Percentiles rank a stretch among this genome's conserved stretches.
Evolutionary conservation across 768 basidiomycete genomes (phyloP).

Genomic region (Tremella fuciformis): DNA sequence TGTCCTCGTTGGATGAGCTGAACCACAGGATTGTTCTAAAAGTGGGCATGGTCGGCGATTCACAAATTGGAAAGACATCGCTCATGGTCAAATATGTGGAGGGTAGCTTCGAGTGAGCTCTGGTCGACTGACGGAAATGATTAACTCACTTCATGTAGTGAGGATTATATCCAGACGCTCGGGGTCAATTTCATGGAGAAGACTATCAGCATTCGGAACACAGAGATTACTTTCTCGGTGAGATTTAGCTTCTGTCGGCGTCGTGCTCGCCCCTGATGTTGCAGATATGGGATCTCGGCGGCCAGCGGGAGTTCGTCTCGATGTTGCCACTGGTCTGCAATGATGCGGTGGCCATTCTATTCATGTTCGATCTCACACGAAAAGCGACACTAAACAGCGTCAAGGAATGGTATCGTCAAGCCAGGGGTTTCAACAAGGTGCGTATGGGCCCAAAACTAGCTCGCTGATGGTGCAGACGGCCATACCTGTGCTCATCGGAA

Average conservation of each 20-base stretch:
- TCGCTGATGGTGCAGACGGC: conserved; percentile 68
- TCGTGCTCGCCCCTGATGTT: neutral
- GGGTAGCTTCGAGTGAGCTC: conserved; percentile 75
- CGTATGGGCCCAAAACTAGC: neutral
- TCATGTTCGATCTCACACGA: conserved; percentile 99
- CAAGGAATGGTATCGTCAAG: conserved; percentile 99
- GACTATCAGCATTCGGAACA: conserved; percentile 95
- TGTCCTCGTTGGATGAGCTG: neutral
- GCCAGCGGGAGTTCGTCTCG: conserved; percentile 95
- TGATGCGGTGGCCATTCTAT: conserved; percentile 97
- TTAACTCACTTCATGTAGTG: conserved; percentile 51
- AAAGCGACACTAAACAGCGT: conserved; percentile 97
- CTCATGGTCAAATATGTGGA: conserved; percentile 99
- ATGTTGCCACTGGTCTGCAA: conserved; percentile 98
- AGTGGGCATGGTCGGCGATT: conserved; percentile 99
- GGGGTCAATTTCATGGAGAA: conserved; percentile 99
- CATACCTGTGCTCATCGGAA: conserved; percentile 96
- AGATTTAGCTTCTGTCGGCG: conserved; percentile 10
- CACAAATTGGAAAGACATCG: conserved; percentile 98
- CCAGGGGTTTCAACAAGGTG: conserved; percentile 98
- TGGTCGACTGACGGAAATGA: neutral
- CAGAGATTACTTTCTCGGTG: conserved; percentile 93
- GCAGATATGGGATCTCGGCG: conserved; percentile 91
- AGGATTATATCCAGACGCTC: conserved; percentile 99
- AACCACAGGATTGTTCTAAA: conserved; percentile 76